Evolutionary conservation across 177 flowering plant genomes (phyloP), one percentile per base, ranked within the genome.

Genomic region (Tripterygium wilfordii): DNA sequence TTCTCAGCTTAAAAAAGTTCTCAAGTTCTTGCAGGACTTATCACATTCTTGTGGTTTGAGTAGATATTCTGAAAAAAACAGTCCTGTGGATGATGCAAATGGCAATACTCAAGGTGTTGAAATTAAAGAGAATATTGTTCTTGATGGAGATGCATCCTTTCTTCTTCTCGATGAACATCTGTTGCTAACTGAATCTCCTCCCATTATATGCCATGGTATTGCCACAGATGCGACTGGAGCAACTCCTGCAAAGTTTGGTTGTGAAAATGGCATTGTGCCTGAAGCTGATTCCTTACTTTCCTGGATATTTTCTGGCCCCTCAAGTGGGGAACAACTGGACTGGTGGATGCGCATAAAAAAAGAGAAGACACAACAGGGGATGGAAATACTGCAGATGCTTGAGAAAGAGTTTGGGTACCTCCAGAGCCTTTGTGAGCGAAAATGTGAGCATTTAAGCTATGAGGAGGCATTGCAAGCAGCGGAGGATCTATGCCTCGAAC

Each of bases 11-110:
- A 71, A 40, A 45, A 87, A 87, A 56, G 68, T 94, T 49, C 74
- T 80, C n/a, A 79, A 83, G 56, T 87, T 75, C 68, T 70, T 94
- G 70, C 97, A 90, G 75, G 99, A 94, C 13, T 52, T 87, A 29
- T 69, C 82, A 36, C 75, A 76, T 51, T 55, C 90, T 55, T 83
- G 88, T 75, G 87, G 88, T 24, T 31, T 85, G 53, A 64, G 74
- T 28, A 67, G 84, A 57, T 71, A 69, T 62, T 36, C 82, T 28
- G 99, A 87, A 53, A 85, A 80, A 68, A 70, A 21, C 57, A 49
- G 22, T 52, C 42, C 50, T 0, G 0, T 29, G 8, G 88, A 82
- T 51, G 94, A 88, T 54, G 53, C 53, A 14, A 67, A 33, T 28
- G 42, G 13, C 49, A 42, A 13, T 36, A 22, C 17, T 49, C 67